Evolutionary conservation across 768 basidiomycete genomes (phyloP).

Genomic region (Dioszegia aurantiaca): DNA sequence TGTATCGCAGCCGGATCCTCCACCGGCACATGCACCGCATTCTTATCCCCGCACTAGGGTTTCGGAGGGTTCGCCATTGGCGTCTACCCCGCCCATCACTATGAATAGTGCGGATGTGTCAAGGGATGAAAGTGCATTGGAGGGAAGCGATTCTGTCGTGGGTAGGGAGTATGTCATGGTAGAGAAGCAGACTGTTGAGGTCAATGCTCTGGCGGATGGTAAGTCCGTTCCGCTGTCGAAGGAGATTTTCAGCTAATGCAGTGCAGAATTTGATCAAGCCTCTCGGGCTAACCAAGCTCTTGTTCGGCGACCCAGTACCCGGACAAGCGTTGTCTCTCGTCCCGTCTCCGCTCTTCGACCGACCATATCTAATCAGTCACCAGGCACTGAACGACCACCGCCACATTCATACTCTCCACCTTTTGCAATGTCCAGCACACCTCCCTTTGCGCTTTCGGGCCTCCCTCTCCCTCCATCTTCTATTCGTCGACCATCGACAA

Average conservation of each 20-base stretch:
- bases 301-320: slow-evolving; percentile 48
- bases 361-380: slow-evolving; percentile 4
- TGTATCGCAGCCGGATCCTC: not conserved
- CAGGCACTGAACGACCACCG: not conserved
- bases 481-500: not conserved
- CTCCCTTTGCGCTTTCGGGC: slow-evolving; percentile 52
- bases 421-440: slow-evolving; percentile 49
- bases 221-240: slow-evolving; percentile 34
- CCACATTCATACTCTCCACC: slow-evolving; percentile 49
- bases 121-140: slow-evolving; percentile 35
- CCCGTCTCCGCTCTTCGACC: slow-evolving; percentile 49
- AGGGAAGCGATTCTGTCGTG: slow-evolving; percentile 35
- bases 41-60: slow-evolving; percentile 8
- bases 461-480: slow-evolving; percentile 14
- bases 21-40: slow-evolving; percentile 6
- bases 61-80: slow-evolving; percentile 42
- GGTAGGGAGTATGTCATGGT: slow-evolving; percentile 83
- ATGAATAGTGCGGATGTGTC: slow-evolving; percentile 20
- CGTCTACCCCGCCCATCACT: slow-evolving; percentile 42
- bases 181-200: slow-evolving; percentile 86
- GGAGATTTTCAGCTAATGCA: not conserved
- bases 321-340: slow-evolving; percentile 42
- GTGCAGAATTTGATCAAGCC: slow-evolving; percentile 54
- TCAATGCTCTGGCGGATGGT: slow-evolving; percentile 90
- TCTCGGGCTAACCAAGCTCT: slow-evolving; percentile 49